Evolutionary conservation across 805 yeast species (phyloP), one percentile per base, ranked within the genome.

Genomic region (Metschnikowia lunata): DNA sequence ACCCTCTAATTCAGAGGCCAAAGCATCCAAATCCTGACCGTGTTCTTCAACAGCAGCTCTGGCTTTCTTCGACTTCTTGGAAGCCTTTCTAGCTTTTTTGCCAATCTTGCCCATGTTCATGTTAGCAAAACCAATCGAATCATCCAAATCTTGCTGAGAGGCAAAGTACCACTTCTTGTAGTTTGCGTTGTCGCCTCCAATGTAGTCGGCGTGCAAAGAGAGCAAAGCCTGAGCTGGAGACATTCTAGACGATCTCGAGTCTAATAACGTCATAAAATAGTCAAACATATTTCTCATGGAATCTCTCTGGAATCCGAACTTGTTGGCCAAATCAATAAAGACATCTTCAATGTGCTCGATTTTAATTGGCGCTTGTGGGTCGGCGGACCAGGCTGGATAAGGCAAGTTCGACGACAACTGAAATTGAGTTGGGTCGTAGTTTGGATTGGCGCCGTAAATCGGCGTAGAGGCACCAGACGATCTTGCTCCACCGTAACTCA

Each of bases 361-460:
- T 39, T 85, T 74, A 37, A 93, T 76, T 8, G 97, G 96, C 18
- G 84, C 86, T 61, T 82, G 91, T 45, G 85, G 90, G 67, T 93
- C 98, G 37, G 95, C 95, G 26, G 97, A 87, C 99, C 99, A 93
- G 40, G 99, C 98, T 36, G 99, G 99, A 66, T 91, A 93, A 30
- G 99, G 99, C 66, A 93, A 89, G 80, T 57, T 95, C 76, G 69
- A 84, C 56, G 63, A 88, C 83, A 75, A 82, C 70, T 59, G 86
- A 69, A 61, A 80, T 64, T 59, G 82, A 7, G 81, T 71, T 30
- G 85, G 84, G 57, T 81, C 84, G 58, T 79, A 75, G 65, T 71
- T 69, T 66, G 56, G 55, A 45, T 57, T 57, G 45, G 81, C 80
- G 34, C 93, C 95, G 61, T 86, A 86, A 55, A 88, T 80, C 15